Evolutionary conservation across 129 eudicot genomes (phyloP).

Genomic region (Sambucus nigra): DNA sequence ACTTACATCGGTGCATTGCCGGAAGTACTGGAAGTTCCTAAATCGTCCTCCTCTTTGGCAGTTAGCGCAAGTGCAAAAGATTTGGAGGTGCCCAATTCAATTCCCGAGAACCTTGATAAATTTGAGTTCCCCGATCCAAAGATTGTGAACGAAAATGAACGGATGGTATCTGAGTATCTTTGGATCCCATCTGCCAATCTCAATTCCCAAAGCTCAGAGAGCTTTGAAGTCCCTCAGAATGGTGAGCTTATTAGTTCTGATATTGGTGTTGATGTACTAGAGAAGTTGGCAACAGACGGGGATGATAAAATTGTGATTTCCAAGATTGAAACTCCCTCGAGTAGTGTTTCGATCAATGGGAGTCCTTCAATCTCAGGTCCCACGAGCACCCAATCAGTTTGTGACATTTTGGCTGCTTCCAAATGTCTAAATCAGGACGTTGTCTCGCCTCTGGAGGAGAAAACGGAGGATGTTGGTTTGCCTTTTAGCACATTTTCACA

Average conservation of each 20-base stretch:
- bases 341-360: constrained; percentile 11
- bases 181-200: no score
- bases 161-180: constrained; percentile 39
- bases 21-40: constrained; percentile 26
- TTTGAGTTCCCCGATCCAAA: constrained; percentile 40
- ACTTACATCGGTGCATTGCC: constrained; percentile 30
- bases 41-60: constrained; percentile 6
- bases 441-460: constrained; percentile 8
- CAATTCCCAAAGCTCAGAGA: constrained; percentile 12
- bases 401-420: neutral
- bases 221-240: constrained; percentile 6
- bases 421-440: neutral
- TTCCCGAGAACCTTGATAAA: constrained; percentile 27
- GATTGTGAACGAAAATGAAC: constrained; percentile 26
- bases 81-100: constrained; percentile 10
- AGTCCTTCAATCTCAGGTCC: constrained; percentile 5
- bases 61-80: no score
- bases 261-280: neutral
- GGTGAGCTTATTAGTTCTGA: constrained; percentile 8
- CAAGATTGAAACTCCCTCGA: constrained; percentile 4
- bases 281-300: constrained; percentile 9
- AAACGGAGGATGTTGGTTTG: constrained; percentile 12
- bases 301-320: constrained; percentile 12
- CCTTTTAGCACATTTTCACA: constrained; percentile 1
- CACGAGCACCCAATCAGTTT: constrained; percentile 8